Conservation (phyloP, 495 filamentous ascomycete species). For the Neurospora pannonica region DNA sequence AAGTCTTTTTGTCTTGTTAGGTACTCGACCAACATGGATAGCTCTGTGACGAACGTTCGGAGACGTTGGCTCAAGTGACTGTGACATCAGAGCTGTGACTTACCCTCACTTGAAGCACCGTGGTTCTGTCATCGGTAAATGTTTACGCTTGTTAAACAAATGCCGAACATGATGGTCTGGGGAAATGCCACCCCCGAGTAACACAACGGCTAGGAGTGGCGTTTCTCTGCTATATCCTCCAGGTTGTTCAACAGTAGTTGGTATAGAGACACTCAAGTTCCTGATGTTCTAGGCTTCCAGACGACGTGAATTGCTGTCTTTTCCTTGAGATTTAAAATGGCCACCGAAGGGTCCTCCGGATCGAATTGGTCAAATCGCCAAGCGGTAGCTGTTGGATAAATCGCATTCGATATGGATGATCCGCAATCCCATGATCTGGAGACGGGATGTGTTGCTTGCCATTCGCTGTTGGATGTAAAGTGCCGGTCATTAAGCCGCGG, state of each 20-base stretch:
- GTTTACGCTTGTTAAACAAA: background rate
- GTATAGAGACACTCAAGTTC: background rate
- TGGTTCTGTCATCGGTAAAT: background rate
- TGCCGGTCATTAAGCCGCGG: slow-evolving; percentile 11
- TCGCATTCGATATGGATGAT: slow-evolving; percentile 2
- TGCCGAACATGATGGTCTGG: background rate
- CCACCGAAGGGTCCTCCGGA: background rate
- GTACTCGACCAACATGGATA: background rate
- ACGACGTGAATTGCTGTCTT: background rate
- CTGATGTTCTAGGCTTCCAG: background rate
- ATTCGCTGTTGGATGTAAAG: slow-evolving; percentile 10
- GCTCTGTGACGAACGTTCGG: background rate
- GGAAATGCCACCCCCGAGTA: background rate
- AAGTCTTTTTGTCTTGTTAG: background rate
- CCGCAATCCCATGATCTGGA: slow-evolving; percentile 18
- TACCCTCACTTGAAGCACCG: background rate
- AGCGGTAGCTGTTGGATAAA: slow-evolving; percentile 25
- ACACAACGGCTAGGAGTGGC: background rate
- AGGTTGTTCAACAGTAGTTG: background rate
- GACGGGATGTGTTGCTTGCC: slow-evolving; percentile 17
- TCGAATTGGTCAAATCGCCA: slow-evolving; percentile 6
- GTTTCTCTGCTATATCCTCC: background rate
- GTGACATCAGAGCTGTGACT: background rate
- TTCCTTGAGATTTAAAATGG: background rate
- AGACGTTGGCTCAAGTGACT: background rate